Percentiles rank a stretch among this genome's conserved stretches.
Evolutionary conservation across 2,329 filamentous ascomycete genomes (phyloP).

Genomic region (Dothideomycetes sp.): DNA sequence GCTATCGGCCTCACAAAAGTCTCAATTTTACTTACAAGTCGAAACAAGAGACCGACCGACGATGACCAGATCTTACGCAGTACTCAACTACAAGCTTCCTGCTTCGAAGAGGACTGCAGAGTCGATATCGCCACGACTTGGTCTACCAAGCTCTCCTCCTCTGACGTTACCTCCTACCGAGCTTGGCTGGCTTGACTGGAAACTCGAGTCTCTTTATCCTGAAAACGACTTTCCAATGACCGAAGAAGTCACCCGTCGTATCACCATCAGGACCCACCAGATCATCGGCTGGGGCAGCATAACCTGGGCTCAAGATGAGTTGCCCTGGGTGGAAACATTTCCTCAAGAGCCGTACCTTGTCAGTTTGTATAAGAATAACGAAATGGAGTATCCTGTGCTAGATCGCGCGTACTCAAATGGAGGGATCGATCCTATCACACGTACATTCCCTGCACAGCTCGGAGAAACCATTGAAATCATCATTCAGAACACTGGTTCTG

Average conservation of each 20-base stretch:
- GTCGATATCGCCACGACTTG: too few relatives aligned
- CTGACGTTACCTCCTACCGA: too few relatives aligned
- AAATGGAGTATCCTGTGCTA: conserved; percentile 33
- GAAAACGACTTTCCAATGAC: conserved; percentile 25
- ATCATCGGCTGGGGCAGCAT: conserved; percentile 12
- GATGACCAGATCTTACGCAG: too few relatives aligned
- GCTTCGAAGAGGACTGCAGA: too few relatives aligned
- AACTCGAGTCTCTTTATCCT: too few relatives aligned
- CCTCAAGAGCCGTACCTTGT: conserved; percentile 33
- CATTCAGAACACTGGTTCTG: conserved; percentile 25
- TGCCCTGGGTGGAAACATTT: conserved; percentile 16
- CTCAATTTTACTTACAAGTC: too few relatives aligned
- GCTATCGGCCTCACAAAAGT: too few relatives aligned
- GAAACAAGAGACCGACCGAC: too few relatives aligned
- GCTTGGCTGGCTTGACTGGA: too few relatives aligned
- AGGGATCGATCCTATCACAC: conserved; percentile 43
- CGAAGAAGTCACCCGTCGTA: conserved; percentile 22
- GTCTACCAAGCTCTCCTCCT: too few relatives aligned
- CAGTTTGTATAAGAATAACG: conserved; percentile 30
- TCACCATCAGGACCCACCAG: conserved; percentile 15
- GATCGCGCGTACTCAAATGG: conserved; percentile 36
- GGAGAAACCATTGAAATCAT: conserved; percentile 48
- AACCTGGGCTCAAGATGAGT: conserved; percentile 15
- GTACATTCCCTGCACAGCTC: conserved; percentile 41
- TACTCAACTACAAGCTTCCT: too few relatives aligned